Base-by-base conservation (phyloP, 768 basidiomycete genomes). In the Boletus tomentosulus region DNA sequence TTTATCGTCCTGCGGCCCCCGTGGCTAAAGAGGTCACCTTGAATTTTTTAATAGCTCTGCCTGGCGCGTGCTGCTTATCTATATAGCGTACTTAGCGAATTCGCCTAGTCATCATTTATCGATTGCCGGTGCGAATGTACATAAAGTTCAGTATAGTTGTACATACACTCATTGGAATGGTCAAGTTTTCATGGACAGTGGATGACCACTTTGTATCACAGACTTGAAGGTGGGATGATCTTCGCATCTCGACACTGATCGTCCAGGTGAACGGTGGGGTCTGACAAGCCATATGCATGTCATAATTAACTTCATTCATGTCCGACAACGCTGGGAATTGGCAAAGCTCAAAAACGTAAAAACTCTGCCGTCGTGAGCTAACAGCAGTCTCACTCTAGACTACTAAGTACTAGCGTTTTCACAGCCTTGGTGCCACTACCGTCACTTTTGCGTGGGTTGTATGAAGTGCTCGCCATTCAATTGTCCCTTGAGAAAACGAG, bases 31-130 rank as follows among this genome's bases (percentile, higher is more conserved):
- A 45, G 38, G 43, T 9, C 50, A 27, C 16, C 42, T n/a, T 19
- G 28, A 19, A 44, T 28, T 22, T 53, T 39, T 46, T 37, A 54
- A 48, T 41, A 50, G 33, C 27, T 51, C 53, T 30, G 64, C 62
- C 66, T 41, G 45, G 65, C 53, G 66, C 66, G 31, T 30, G 38
- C 42, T 43, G 19, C 37, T 37, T 68, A 62, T 62, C 57, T 69
- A 64, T 62, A 44, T 53, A 66, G 48, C 52, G 15, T 67, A 66
- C 56, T 51, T 43, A 15, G 53, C 39, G 5, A 55, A 64, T 58
- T 59, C 53, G 34, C 56, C 25, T 44, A 45, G 31, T 42, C 45
- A 39, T 56, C 37, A 31, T 53, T 45, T 35, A 50, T 47, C 38
- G 46, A 10, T 48, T 44, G 30, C 41, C 42, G 33, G 50, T 46